Conservation (phyloP, 202 grass and related monocot species). For the Digitaria exilis region DNA sequence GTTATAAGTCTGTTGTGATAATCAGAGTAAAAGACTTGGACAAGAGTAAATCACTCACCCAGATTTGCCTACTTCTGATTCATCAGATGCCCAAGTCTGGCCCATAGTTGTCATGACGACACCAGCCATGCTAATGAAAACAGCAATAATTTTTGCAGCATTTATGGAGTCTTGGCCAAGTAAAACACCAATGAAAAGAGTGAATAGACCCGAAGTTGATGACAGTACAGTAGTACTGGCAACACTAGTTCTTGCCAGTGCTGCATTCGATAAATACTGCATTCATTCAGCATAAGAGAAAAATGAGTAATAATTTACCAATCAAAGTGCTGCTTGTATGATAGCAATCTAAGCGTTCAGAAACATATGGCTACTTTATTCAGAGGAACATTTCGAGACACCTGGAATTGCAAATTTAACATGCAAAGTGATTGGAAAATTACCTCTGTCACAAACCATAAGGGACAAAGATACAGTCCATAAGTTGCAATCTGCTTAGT, state of each 20-base stretch:
- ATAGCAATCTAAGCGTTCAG: not conserved
- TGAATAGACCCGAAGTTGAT: constrained; percentile 96
- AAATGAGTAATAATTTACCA: constrained; percentile 15
- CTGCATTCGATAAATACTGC: constrained; percentile 99
- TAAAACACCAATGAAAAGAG: constrained; percentile 80
- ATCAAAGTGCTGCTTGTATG: constrained; percentile 13
- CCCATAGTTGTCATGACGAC: constrained; percentile 91
- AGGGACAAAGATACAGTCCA: constrained; percentile 87
- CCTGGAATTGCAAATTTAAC: not conserved
- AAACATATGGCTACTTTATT: not conserved
- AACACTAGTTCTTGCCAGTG: constrained; percentile 98
- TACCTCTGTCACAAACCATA: constrained; percentile 99
- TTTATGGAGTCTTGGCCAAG: constrained; percentile 91
- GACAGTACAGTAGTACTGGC: constrained; percentile 94
- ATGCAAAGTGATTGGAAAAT: constrained; percentile 35
- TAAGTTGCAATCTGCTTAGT: constrained; percentile 73
- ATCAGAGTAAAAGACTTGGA: not conserved
- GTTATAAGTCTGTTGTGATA: not conserved
- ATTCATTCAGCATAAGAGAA: constrained; percentile 52
- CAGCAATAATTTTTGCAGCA: constrained; percentile 80
- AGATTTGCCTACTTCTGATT: constrained; percentile 65
- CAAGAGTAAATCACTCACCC: constrained; percentile 46
- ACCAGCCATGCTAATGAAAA: constrained; percentile 91
- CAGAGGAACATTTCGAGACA: not conserved
- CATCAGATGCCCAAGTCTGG: constrained; percentile 93